Base-by-base conservation (phyloP, 192 early-diverging fungal genomes). In the Chytriomyces sp. region DNA sequence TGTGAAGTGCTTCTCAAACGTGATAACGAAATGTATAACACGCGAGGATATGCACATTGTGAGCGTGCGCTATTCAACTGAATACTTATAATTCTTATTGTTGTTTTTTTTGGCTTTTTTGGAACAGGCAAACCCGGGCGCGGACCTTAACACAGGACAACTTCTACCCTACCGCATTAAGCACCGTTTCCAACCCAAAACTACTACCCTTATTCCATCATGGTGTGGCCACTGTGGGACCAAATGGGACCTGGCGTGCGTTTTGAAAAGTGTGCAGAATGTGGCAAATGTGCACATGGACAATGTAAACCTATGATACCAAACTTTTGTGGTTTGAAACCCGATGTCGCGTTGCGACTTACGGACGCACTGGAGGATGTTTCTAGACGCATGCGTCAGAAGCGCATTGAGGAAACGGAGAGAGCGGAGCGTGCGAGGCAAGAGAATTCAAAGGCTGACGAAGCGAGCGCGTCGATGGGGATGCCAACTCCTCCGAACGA, bases 191-290 rank as follows among this genome's bases (percentile, higher is more conserved):
- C 94, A 97, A 74, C 69, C 53, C n/a, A 78, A 78, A 53, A 94
- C 91, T 61, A 95, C 94, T 76, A 86, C 96, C 50, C 91, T 90
- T 24, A 91, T 35, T 35, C 35, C 95, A 28, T 92, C 93, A 70
- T 98, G 96, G 96, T 99, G 97, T 81, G 91, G 88, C 64, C 97
- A 99, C 83, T 99, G 97, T 82, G 97, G 97, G 49, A 94, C 91
- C 64, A 93, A 20, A 69, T 86, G 44, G 68, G 85, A 13, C 79
- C 79, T 8, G 85, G 83, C 28, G 61, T 74, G 43, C 78, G 81
- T 28, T 79, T 86, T 24, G 76, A 79, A 44, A 60, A 74, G n/a
- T 88, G 86, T 67, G 23, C 78, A 18, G 86, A 88, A 67, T 88
- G 86, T 67, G 45, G 65, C 4, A 79, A 82, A 57, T 72, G 72